These are phyloP conservation scores for Backusella sp. DNA, from an alignment of 192 early-diverging fungal species.

Conservation along the genomic window DNA sequence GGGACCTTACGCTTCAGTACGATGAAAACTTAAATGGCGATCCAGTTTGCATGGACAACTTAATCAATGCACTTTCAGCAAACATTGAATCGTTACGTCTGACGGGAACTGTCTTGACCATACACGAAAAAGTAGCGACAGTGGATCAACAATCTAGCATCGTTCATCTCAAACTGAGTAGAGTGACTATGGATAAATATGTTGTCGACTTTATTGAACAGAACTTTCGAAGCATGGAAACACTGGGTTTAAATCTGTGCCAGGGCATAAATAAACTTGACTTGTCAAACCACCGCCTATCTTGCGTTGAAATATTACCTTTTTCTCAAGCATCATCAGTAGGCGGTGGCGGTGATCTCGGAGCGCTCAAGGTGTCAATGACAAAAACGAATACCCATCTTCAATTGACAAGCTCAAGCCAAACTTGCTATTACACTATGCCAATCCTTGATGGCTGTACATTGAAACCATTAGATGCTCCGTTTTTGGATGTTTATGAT, in stretches of 20 bases:
- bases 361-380: not conserved
- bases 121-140: not conserved
- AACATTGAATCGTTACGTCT: not conserved
- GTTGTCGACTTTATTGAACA: not conserved
- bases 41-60: not conserved
- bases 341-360: not conserved
- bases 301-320: not conserved
- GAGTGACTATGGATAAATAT: not conserved
- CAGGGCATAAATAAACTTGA: not conserved
- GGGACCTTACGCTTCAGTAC: not conserved
- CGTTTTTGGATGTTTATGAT: not conserved
- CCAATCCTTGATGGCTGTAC: not conserved
- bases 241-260: not conserved
- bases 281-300: not conserved
- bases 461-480: not conserved
- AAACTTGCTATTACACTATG: not conserved
- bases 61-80: not conserved
- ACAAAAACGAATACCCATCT: not conserved
- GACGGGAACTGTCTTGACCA: not conserved
- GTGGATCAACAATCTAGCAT: not conserved
- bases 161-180: not conserved
- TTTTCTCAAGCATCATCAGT: not conserved
- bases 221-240: not conserved
- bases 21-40: not conserved
- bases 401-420: not conserved